Evolutionary conservation across 768 basidiomycete genomes (phyloP), one percentile per base, ranked within the genome.

Genomic region (Phanerochaete sordida): DNA sequence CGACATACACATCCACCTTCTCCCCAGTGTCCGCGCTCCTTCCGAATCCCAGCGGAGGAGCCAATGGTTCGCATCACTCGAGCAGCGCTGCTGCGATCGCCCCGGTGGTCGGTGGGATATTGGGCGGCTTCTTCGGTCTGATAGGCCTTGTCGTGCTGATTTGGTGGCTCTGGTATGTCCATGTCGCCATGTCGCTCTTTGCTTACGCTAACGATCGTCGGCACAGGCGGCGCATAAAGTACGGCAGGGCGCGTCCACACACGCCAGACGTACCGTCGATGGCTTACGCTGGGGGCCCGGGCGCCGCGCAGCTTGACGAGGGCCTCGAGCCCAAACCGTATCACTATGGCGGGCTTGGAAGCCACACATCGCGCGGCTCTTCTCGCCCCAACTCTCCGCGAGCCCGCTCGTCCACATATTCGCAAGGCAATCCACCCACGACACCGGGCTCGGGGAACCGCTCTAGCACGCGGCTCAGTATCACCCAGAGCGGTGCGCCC

Each of bases 301-400:
- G 43, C 26, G 50, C 31, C 19, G 35, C 16, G 24, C 13, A 19
- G 21, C 57, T 39, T 12, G 13, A 60, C 61, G 23, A 60, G 58
- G 74, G 75, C 43, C 70, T 73, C 28, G 77, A 79, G 49, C 84
- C 82, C 4, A 79, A 74, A 67, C 84, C 85, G 24, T 88, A 88
- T 66, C 77, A 83, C 64, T 88, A 88, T 62, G 85, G 85, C 19
- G 75, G 83, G 44, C 80, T 88, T 26, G 86, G 85, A 3, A 62
- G 62, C 35, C 30, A n/a, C 31, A 26, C 28, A 5, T 61, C 60
- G 31, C 55, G 51, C 12, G 51, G 43, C 3, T 35, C 37, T 4
- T 56, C 60, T 5, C 62, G 61, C 2, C 61, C 62, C 2, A 52
- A 56, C 8, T 62, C 62, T 4, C 49, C 62, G 23, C 63, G 59